These are phyloP conservation scores for Bruguiera sexangula DNA, from an alignment of 345 rosid genomes.

Conservation along the genomic window DNA sequence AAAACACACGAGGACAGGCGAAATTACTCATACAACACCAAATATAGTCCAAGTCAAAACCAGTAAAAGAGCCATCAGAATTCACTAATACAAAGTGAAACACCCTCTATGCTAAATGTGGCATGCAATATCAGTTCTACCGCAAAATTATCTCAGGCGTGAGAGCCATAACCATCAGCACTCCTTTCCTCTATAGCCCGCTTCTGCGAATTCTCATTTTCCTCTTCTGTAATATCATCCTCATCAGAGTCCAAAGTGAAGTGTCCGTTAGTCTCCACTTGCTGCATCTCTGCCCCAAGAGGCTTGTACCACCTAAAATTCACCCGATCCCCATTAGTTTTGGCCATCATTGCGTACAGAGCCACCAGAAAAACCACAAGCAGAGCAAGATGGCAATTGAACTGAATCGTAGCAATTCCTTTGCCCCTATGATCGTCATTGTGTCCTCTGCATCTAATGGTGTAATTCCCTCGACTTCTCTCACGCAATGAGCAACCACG, in stretches of 20 bases:
- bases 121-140: conserved; percentile 2
- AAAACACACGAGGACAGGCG: too few species aligned
- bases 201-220: conserved; percentile 14
- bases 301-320: conserved; percentile 52
- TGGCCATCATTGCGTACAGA: conserved; percentile 47
- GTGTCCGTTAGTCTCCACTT: conserved; percentile 36
- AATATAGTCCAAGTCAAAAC: too few species aligned
- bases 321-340: conserved; percentile 36
- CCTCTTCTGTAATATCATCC: conserved; percentile 50
- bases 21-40: too few species aligned
- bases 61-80: too few species aligned
- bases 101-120: too few species aligned
- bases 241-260: conserved; percentile 85
- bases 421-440: conserved; percentile 73
- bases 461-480: conserved; percentile 73
- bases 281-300: conserved; percentile 58
- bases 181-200: conserved; percentile 31
- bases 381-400: conserved; percentile 82
- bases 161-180: conserved; percentile 53
- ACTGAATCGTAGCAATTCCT: conserved; percentile 89
- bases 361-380: conserved; percentile 47
- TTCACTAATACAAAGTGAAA: too few species aligned
- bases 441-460: conserved; percentile 73
- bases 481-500: conserved; percentile 64
- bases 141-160: conserved; percentile 36